phyloP scores from a whole-genome alignment of 2,329 filamentous ascomycete genomes.

The Fusarium sp. region DNA sequence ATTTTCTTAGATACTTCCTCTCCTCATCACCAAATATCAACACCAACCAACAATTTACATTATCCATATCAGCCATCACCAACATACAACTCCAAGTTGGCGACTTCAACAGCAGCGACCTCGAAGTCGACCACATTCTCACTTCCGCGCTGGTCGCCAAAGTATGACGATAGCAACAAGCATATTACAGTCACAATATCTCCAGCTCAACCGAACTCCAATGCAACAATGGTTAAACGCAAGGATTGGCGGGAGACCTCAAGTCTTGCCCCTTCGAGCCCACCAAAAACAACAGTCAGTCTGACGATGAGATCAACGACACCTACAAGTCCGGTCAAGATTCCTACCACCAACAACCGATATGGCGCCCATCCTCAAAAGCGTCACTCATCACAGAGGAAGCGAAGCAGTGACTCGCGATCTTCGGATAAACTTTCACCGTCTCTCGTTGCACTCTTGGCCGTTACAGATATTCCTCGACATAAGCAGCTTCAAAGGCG shows the following conservation, averaged over 20 bases:
- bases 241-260: constrained; percentile 45
- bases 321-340: constrained; percentile 64
- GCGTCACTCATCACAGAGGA: constrained; percentile 51
- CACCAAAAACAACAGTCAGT: constrained; percentile 41
- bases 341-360: constrained; percentile 56
- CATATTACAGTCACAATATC: constrained; percentile 39
- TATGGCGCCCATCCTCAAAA: constrained; percentile 50
- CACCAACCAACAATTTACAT: constrained; percentile 5
- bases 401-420: constrained; percentile 53
- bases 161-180: constrained; percentile 45
- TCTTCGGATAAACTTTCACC: constrained; percentile 65
- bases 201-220: constrained; percentile 33
- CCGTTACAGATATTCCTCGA: constrained; percentile 68
- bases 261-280: constrained; percentile 43
- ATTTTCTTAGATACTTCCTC: constrained; percentile 26
- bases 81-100: constrained; percentile 13
- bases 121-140: constrained; percentile 31
- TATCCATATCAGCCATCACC: constrained; percentile 10
- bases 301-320: constrained; percentile 44
- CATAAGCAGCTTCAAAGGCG: constrained; percentile 52
- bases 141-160: constrained; percentile 39
- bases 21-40: constrained; percentile 3
- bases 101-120: constrained; percentile 24
- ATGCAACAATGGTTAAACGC: constrained; percentile 50
- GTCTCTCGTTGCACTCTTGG: constrained; percentile 68